Evolutionary conservation across 805 yeast species (phyloP).

Genomic region (Candida multigemmis): DNA sequence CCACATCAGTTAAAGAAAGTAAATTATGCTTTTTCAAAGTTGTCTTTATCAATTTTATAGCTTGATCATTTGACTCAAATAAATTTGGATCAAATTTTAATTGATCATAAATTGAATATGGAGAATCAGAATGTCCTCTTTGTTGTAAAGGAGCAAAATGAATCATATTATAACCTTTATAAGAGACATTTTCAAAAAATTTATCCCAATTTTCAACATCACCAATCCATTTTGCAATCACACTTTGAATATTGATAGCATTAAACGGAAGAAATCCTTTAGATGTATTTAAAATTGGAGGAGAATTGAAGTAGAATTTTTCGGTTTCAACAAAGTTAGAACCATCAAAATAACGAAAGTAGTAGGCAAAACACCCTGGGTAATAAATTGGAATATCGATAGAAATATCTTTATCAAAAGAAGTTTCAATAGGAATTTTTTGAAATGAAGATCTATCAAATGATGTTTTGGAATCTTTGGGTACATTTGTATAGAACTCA

Average conservation of each 20-base stretch:
- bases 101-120: conserved; percentile 88
- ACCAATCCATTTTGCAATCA: conserved; percentile 91
- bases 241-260: conserved; percentile 72
- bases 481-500: conserved; percentile 64
- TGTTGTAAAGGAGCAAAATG: conserved; percentile 92
- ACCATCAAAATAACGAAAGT: conserved; percentile 43
- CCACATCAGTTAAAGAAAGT: conserved; percentile 82
- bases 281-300: conserved; percentile 59
- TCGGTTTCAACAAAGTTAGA: conserved; percentile 36
- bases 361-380: conserved; percentile 80
- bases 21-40: conserved; percentile 51
- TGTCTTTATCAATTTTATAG: conserved; percentile 37
- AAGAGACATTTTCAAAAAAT: conserved; percentile 49
- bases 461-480: conserved; percentile 26
- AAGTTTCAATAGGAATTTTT: conserved; percentile 40
- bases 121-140: conserved; percentile 86
- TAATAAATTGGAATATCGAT: conserved; percentile 51
- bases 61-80: conserved; percentile 49
- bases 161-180: conserved; percentile 88
- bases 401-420: conserved; percentile 55
- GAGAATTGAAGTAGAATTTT: conserved; percentile 66
- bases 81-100: conserved; percentile 59
- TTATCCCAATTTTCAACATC: conserved; percentile 55
- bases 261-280: conserved; percentile 59
- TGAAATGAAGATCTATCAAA: conserved; percentile 54